Conservation (phyloP, 768 basidiomycete species). For the Rhizopogon vinicolor region DNA sequence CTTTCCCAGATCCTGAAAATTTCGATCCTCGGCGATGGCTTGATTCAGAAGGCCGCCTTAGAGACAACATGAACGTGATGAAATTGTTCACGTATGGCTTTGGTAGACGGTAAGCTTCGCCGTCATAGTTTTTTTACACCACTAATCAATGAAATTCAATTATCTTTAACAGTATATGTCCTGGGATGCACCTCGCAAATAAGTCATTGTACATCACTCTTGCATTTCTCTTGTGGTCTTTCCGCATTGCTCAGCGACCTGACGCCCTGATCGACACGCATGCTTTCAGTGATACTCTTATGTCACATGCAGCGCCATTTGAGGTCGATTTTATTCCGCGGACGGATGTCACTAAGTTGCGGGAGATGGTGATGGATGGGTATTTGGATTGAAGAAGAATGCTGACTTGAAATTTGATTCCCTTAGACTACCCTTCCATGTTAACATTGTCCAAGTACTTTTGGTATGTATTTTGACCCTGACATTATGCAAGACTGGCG, state of each 20-base stretch:
- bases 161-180: constrained; percentile 41
- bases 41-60: constrained; percentile 30
- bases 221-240: constrained; percentile 58
- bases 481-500: no score
- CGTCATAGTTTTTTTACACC: neutral
- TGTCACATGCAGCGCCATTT: constrained; percentile 56
- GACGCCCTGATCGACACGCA: constrained; percentile 49
- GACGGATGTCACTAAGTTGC: constrained; percentile 11
- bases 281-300: constrained; percentile 52
- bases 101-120: constrained; percentile 26
- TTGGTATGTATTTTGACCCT: no score
- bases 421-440: no score
- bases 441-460: no score
- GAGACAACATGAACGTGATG: constrained; percentile 31
- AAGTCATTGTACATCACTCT: constrained; percentile 57
- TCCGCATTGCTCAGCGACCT: constrained; percentile 45
- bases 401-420: no score
- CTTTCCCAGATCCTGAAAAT: constrained; percentile 47
- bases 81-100: constrained; percentile 47
- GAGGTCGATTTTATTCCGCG: constrained; percentile 50
- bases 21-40: constrained; percentile 54
- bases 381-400: neutral
- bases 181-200: constrained; percentile 44
- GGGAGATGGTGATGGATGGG: constrained; percentile 8
- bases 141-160: neutral